These are phyloP conservation scores for Puccinia horiana DNA, from an alignment of 1,284 basidiomycete genomes.

Conservation along the genomic window DNA sequence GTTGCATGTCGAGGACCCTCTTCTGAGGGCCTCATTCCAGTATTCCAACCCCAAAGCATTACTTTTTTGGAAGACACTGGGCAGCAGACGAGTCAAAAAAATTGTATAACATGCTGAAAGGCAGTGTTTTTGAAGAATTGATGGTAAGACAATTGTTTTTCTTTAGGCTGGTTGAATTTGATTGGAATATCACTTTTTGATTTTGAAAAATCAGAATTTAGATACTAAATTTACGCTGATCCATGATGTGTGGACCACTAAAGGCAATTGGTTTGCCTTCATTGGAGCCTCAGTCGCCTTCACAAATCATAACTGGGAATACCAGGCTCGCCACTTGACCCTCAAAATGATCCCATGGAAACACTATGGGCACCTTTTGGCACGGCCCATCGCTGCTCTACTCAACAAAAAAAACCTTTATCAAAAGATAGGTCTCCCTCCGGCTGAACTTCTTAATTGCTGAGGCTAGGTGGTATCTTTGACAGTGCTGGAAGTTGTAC, in stretches of 20 bases:
- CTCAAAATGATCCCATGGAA: slow-evolving; percentile 3
- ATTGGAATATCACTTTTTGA: not conserved
- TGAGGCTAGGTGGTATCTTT: too few relatives aligned
- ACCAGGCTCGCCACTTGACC: not conserved
- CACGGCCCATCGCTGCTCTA: not conserved
- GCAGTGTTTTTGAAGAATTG: not conserved
- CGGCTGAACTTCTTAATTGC: too few relatives aligned
- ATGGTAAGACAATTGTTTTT: too few relatives aligned
- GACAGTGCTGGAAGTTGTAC: too few relatives aligned
- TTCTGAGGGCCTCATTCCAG: not conserved
- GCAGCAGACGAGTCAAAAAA: not conserved
- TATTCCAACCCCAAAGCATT: not conserved
- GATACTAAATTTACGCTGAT: not conserved
- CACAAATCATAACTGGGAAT: not conserved
- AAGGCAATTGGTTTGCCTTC: not conserved
- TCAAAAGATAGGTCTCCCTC: too few relatives aligned
- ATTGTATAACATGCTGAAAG: not conserved
- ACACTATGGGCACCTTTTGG: not conserved
- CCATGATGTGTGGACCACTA: slow-evolving; percentile 3
- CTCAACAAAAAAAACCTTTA: not conserved
- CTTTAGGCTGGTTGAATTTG: not conserved
- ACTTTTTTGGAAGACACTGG: not conserved
- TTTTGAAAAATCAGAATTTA: not conserved
- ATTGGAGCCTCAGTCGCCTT: not conserved
- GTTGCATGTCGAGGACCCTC: not conserved